phyloP scores from a whole-genome alignment of 768 basidiomycete genomes.

The Boletus rubropictus region DNA sequence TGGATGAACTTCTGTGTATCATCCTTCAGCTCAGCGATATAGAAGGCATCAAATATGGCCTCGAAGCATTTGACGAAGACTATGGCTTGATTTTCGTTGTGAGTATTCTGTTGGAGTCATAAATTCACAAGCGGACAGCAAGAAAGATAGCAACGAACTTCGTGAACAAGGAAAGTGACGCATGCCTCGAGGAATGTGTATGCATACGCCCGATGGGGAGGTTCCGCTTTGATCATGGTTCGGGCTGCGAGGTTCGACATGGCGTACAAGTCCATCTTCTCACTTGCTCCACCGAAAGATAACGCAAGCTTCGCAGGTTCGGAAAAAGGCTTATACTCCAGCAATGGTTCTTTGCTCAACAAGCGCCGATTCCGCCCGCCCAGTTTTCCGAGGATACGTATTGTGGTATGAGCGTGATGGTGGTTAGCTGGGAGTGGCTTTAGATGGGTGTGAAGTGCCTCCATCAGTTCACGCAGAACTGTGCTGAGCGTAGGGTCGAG shows the following conservation, averaged over 20 bases:
- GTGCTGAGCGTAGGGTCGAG: conserved; percentile 92
- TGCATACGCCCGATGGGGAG: conserved; percentile 44
- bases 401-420: conserved; percentile 87
- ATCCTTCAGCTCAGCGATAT: conserved; percentile 60
- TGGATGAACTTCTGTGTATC: conserved; percentile 67
- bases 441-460: conserved; percentile 85
- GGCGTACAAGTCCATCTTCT: conserved; percentile 62
- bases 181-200: conserved; percentile 69
- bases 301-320: conserved; percentile 66
- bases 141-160: conserved; percentile 43
- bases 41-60: conserved; percentile 72
- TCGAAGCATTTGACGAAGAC: conserved; percentile 66
- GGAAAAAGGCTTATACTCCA: conserved; percentile 66
- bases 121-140: not conserved
- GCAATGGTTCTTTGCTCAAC: conserved; percentile 69
- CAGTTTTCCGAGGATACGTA: conserved; percentile 93
- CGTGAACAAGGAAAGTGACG: conserved; percentile 63
- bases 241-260: conserved; percentile 60
- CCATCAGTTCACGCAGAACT: conserved; percentile 90
- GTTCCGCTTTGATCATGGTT: conserved; percentile 47
- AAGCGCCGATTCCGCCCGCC: conserved; percentile 91
- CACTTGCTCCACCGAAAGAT: conserved; percentile 63
- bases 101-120: conserved; percentile 49
- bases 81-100: conserved; percentile 66
- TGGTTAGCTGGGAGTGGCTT: conserved; percentile 87